Percentiles rank a stretch among this genome's conserved stretches.
These are phyloP conservation scores for Blastobotrys indianensis DNA, from an alignment of 1,139 yeast genomes.

Conservation along the genomic window DNA sequence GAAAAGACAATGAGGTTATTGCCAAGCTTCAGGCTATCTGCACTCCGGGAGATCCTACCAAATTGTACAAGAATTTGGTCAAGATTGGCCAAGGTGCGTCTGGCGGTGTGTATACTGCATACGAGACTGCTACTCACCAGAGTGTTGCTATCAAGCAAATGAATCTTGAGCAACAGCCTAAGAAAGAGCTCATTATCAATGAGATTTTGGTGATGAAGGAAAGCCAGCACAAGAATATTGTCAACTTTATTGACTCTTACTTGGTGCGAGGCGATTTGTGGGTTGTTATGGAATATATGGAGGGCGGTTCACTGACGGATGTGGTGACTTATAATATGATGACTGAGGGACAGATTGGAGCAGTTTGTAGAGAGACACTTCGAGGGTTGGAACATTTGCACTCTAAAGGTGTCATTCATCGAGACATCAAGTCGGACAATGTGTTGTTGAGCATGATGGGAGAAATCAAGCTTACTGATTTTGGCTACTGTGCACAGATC, in stretches of 20 bases:
- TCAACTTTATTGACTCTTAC: slow-evolving; percentile 85
- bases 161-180: slow-evolving; percentile 88
- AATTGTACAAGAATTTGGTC: slow-evolving; percentile 56
- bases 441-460: slow-evolving; percentile 78
- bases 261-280: slow-evolving; percentile 64
- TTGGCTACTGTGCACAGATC: slow-evolving; percentile 92
- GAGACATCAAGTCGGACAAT: slow-evolving; percentile 95
- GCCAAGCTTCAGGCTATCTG: slow-evolving; percentile 71
- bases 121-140: slow-evolving; percentile 51
- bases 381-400: slow-evolving; percentile 83
- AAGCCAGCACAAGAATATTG: slow-evolving; percentile 85
- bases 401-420: slow-evolving; percentile 88
- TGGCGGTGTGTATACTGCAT: slow-evolving; percentile 94
- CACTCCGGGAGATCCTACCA: slow-evolving; percentile 81
- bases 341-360: slow-evolving; percentile 97
- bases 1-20: slow-evolving; percentile 62
- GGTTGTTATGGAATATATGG: slow-evolving; percentile 99
- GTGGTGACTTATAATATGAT: slow-evolving; percentile 91
- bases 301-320: slow-evolving; percentile 94
- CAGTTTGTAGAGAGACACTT: slow-evolving; percentile 87
- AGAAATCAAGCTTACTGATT: slow-evolving; percentile 71
- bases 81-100: slow-evolving; percentile 98
- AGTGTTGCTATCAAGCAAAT: slow-evolving; percentile 95
- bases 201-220: slow-evolving; percentile 96
- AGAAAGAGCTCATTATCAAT: slow-evolving; percentile 89